These are phyloP conservation scores for Stygiomarasmius scandens DNA, from an alignment of 1,284 basidiomycete genomes.

Conservation along the genomic window DNA sequence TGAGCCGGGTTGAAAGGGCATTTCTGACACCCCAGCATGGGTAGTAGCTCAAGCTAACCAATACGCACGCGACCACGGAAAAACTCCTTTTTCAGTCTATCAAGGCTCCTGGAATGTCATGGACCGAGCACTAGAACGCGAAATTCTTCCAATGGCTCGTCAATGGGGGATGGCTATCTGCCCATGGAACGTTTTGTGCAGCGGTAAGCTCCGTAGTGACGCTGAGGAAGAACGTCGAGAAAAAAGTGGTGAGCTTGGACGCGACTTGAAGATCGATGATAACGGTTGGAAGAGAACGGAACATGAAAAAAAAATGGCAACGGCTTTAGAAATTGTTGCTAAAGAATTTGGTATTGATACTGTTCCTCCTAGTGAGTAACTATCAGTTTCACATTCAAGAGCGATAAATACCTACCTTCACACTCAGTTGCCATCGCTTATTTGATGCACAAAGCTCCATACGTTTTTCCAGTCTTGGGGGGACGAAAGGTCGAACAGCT, in stretches of 20 bases:
- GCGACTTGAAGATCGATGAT: slow-evolving; percentile 9
- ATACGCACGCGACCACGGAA: slow-evolving; percentile 47
- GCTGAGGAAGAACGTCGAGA: slow-evolving; percentile 35
- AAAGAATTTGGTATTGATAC: slow-evolving; percentile 27
- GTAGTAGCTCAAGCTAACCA: slow-evolving; percentile 51
- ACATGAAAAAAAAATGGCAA: slow-evolving; percentile 39
- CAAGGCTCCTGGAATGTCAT: slow-evolving; percentile 55
- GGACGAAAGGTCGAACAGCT: slow-evolving; percentile 47
- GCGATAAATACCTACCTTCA: background rate
- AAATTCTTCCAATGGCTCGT: slow-evolving; percentile 57
- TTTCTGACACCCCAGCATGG: slow-evolving; percentile 51
- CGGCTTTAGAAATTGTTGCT: slow-evolving; percentile 36
- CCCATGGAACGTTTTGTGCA: slow-evolving; percentile 45
- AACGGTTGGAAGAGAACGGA: slow-evolving; percentile 42
- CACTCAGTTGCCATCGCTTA: slow-evolving; percentile 39
- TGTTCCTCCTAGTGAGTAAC: background rate
- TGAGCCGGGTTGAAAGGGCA: slow-evolving; percentile 11
- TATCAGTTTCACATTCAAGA: background rate
- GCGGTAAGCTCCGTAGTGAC: slow-evolving; percentile 38
- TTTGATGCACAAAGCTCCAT: slow-evolving; percentile 41
- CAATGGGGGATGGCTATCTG: slow-evolving; percentile 41
- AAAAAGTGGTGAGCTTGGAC: slow-evolving; percentile 37
- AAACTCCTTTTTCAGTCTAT: slow-evolving; percentile 53
- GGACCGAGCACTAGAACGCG: slow-evolving; percentile 52
- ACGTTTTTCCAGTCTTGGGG: slow-evolving; percentile 46